Evolutionary conservation across 768 basidiomycete genomes (phyloP).

Genomic region (Asterophora parasitica): DNA sequence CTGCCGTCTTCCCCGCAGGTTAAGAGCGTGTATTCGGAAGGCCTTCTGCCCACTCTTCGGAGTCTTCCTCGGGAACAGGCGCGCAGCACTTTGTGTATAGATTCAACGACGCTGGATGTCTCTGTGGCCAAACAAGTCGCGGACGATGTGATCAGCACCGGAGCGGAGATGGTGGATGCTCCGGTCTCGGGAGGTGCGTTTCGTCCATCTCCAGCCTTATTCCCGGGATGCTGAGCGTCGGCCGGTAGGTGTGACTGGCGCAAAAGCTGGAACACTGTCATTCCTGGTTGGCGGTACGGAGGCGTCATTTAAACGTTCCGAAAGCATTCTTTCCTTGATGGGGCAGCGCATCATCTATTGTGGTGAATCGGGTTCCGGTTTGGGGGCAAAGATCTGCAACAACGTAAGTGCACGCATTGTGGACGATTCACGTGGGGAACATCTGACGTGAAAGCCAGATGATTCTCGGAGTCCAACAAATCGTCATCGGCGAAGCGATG

Average conservation of each 20-base stretch:
- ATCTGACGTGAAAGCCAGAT: conserved; percentile 31
- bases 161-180: conserved; percentile 83
- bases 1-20: conserved; percentile 91
- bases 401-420: conserved; percentile 46
- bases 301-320: conserved; percentile 49
- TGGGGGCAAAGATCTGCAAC: conserved; percentile 90
- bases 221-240: background rate
- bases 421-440: conserved; percentile 10
- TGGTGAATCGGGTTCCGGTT: conserved; percentile 73
- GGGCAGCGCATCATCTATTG: conserved; percentile 81
- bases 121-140: conserved; percentile 66
- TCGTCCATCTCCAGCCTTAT: background rate
- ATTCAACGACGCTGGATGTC: conserved; percentile 90
- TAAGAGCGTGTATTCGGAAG: conserved; percentile 63
- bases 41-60: conserved; percentile 61
- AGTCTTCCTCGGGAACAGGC: conserved; percentile 36
- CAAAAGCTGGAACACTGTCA: conserved; percentile 80
- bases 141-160: conserved; percentile 40
- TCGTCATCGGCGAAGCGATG: conserved; percentile 89
- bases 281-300: conserved; percentile 87
- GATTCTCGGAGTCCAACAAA: conserved; percentile 73
- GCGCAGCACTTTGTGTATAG: conserved; percentile 63
- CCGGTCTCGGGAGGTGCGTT: conserved; percentile 87
- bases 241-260: conserved; percentile 70
- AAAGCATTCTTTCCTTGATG: conserved; percentile 66